Base-by-base conservation (phyloP, 306 rosid genomes). In the Amphicarpaea edgeworthii region DNA sequence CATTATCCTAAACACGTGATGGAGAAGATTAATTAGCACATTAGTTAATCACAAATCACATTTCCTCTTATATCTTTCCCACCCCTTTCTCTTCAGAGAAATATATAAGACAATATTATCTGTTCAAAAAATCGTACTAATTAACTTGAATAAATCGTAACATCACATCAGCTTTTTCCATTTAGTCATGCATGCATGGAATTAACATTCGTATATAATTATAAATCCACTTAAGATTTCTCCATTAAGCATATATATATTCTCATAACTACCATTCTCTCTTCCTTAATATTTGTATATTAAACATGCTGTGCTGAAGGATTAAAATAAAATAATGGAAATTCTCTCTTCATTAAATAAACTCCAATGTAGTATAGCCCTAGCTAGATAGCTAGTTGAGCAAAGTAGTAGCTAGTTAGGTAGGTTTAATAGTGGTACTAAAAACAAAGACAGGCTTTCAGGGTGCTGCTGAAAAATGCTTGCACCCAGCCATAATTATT, bases 1-100 rank as follows among this genome's bases (percentile, higher is more conserved):
- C 97, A 91, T 87, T 71, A 89, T 81, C 88, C 97, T 91, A 50
- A 17, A 78, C 49, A 64, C 34, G 53, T 45, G 47, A n/a, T n/a
- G 0, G 46, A 47, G 67, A 23, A 64, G 45, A 76, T 38, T 63
- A 38, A 20, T 37, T 63, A 17, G 28, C 16, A 37, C 32, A 63
- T 17, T 9, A n/a, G n/a, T n/a, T n/a, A 17, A 38, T 63, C 43
- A 37, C 46, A 34, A 30, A n/a, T 15, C 1, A 8, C 37, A 17
- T 45, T 43, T 26, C 5, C 5, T 19, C 5, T 45, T 34, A 32
- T 30, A 14, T n/a, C 30, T 15, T 8, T 8, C 24, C 26, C 12
- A 16, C 3, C n/a, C 24, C 1, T 26, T 45, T 46, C 19, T 14
- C 12, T 9, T 1, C 49, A 28, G 8, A 17, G 51, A 63, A 42